A percentile compares a stretch with the other conserved stretches of the same genome.
phyloP scores from a whole-genome alignment of 2,329 filamentous ascomycete species.

The Drechslerella dactyloides region DNA sequence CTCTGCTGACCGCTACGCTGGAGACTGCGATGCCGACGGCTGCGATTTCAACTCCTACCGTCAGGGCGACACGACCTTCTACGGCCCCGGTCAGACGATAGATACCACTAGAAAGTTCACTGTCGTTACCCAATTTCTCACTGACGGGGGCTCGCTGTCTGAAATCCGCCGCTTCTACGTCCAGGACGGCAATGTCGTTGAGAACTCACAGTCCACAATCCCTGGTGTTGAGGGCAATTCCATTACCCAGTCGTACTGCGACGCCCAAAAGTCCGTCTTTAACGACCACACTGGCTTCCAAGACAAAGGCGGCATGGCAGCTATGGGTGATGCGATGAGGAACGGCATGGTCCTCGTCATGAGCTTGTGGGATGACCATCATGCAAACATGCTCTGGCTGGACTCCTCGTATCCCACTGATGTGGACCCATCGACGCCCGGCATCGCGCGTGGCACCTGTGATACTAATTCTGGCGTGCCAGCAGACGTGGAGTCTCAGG shows the following conservation, averaged over 20 bases:
- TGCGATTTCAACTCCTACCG: constrained; percentile 58
- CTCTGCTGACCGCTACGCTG: constrained; percentile 56
- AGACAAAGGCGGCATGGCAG: constrained; percentile 43
- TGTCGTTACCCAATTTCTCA: constrained; percentile 58
- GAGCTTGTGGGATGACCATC: constrained; percentile 63
- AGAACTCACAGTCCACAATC: constrained; percentile 59
- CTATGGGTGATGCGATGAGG: constrained; percentile 49
- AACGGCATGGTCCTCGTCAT: constrained; percentile 52
- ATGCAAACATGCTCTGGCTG: constrained; percentile 68
- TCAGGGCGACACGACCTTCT: constrained; percentile 56
- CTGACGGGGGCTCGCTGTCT: constrained; percentile 56
- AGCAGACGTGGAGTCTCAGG: constrained; percentile 61
- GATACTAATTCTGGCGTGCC: constrained; percentile 64
- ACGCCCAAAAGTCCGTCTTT: constrained; percentile 47
- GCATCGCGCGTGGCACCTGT: constrained; percentile 66
- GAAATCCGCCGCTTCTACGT: constrained; percentile 58
- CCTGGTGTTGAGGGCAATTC: constrained; percentile 58
- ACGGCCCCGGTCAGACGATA: constrained; percentile 58
- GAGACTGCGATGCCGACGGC: constrained; percentile 58
- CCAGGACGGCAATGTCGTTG: constrained; percentile 57
- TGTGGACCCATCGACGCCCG: constrained; percentile 59
- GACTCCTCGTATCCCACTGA: constrained; percentile 63
- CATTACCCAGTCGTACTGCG: constrained; percentile 39
- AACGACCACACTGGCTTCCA: constrained; percentile 44
- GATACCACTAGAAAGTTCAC: constrained; percentile 59